These are phyloP conservation scores for Pseudonitzschia multistriata DNA, from an alignment of 108 stramenopile genomes.

Conservation along the genomic window DNA sequence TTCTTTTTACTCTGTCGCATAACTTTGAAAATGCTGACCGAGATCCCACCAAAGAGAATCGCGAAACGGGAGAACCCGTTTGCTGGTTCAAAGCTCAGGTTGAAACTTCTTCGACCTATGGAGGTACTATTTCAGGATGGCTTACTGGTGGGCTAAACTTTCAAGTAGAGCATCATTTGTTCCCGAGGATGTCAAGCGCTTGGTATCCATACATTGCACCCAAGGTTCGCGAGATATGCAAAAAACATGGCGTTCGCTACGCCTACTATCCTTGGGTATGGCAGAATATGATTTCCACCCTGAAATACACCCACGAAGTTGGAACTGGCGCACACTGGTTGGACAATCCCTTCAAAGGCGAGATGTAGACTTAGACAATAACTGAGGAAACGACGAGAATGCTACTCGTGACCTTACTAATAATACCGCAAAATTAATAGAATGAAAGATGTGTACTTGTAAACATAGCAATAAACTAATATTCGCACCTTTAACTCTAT, in stretches of 20 bases:
- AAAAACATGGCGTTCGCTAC: slow-evolving; percentile 91
- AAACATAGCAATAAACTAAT: no score
- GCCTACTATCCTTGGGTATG: slow-evolving; percentile 81
- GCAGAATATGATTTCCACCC: slow-evolving; percentile 76
- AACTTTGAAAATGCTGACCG: slow-evolving; percentile 90
- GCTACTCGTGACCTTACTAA: no score
- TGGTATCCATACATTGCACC: slow-evolving; percentile 99
- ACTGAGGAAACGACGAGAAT: no score
- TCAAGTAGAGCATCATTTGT: slow-evolving; percentile 94
- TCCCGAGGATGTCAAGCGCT: slow-evolving; percentile 86
- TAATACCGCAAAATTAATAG: no score
- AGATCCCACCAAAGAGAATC: slow-evolving; percentile 57
- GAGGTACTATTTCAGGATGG: slow-evolving; percentile 79
- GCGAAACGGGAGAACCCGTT: slow-evolving; percentile 66
- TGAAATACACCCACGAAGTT: slow-evolving; percentile 77
- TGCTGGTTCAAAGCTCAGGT: slow-evolving; percentile 92
- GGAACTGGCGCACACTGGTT: slow-evolving; percentile 76
- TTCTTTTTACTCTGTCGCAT: slow-evolving; percentile 89
- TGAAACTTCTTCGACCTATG: slow-evolving; percentile 88
- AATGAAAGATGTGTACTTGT: no score
- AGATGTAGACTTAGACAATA: slow-evolving; percentile 22
- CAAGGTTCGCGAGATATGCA: slow-evolving; percentile 88
- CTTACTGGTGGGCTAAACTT: slow-evolving; percentile 92
- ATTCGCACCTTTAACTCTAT: no score
- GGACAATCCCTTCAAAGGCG: slow-evolving; percentile 39